Conservation (phyloP, 2,329 filamentous ascomycete species). For the Arthrinium phaeospermum region DNA sequence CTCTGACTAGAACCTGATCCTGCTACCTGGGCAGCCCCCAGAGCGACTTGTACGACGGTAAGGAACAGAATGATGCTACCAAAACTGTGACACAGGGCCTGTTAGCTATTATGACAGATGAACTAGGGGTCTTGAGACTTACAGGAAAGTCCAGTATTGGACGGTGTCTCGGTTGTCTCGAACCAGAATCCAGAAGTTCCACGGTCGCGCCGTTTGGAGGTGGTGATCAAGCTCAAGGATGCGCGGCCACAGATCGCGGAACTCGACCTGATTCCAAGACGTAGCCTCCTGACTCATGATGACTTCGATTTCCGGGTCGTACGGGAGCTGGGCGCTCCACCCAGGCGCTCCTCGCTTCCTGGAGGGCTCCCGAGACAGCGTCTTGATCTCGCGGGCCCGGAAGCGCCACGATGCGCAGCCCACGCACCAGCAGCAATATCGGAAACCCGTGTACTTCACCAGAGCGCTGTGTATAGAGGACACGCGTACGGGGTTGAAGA, state of each 20-base stretch:
- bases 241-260: conserved; percentile 1
- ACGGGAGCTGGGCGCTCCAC: not conserved
- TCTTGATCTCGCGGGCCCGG: not conserved
- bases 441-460: not conserved
- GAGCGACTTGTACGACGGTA: not conserved
- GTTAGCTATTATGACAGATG: not conserved
- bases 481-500: not conserved
- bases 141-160: conserved; percentile 18
- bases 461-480: not conserved
- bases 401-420: not conserved
- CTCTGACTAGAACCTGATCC: not conserved
- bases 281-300: not conserved
- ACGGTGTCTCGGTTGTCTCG: conserved; percentile 15
- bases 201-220: not conserved
- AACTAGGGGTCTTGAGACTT: not conserved
- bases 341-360: not conserved
- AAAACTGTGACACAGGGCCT: not conserved
- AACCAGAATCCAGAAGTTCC: conserved; percentile 14
- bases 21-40: not conserved
- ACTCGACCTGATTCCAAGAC: not conserved
- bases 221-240: not conserved
- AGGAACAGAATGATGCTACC: not conserved
- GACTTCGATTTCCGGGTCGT: not conserved
- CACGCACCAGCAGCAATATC: not conserved
- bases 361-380: not conserved